Percentiles rank a stretch among this genome's conserved stretches.
Evolutionary conservation across 2,329 filamentous ascomycete species (phyloP).

Genomic region (Cercospora brassicicola): DNA sequence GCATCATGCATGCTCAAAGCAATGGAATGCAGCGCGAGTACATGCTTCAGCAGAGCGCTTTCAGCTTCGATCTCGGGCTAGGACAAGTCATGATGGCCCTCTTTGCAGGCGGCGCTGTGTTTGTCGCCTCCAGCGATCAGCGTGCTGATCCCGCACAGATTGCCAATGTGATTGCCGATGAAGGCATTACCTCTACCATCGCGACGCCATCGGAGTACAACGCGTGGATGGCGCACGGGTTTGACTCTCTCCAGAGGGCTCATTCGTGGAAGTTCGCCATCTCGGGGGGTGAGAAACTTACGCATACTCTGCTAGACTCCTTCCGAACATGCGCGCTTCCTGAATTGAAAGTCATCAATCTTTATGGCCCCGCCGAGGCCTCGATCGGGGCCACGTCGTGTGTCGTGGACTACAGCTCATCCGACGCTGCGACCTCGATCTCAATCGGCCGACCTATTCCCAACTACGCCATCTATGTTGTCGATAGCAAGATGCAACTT

Average conservation of each 20-base stretch:
- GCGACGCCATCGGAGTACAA: constrained; percentile 47
- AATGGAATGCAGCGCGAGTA: not conserved
- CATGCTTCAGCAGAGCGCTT: not conserved
- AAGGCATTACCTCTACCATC: constrained; percentile 42
- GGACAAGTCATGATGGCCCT: not conserved
- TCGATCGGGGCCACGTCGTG: not conserved
- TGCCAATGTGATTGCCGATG: constrained; percentile 37
- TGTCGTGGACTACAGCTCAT: not conserved
- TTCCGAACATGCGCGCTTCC: not conserved
- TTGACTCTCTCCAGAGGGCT: not conserved
- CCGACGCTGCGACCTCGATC: not conserved
- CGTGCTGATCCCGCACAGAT: constrained; percentile 42
- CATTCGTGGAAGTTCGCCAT: constrained; percentile 36
- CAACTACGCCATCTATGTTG: constrained; percentile 44
- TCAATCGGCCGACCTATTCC: constrained; percentile 30
- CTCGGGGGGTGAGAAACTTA: constrained; percentile 36
- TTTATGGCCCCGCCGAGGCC: constrained; percentile 14
- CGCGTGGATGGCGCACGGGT: constrained; percentile 23
- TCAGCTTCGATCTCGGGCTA: not conserved
- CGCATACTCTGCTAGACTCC: not conserved
- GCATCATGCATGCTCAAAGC: not conserved
- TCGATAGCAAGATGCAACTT: constrained; percentile 42
- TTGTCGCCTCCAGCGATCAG: constrained; percentile 44
- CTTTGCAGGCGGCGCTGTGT: not conserved
- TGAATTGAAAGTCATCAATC: constrained; percentile 3